Percentiles rank a stretch among this genome's conserved stretches.
Conservation (phyloP, 306 rosid genomes). For the Pterocarpus santalinus region DNA sequence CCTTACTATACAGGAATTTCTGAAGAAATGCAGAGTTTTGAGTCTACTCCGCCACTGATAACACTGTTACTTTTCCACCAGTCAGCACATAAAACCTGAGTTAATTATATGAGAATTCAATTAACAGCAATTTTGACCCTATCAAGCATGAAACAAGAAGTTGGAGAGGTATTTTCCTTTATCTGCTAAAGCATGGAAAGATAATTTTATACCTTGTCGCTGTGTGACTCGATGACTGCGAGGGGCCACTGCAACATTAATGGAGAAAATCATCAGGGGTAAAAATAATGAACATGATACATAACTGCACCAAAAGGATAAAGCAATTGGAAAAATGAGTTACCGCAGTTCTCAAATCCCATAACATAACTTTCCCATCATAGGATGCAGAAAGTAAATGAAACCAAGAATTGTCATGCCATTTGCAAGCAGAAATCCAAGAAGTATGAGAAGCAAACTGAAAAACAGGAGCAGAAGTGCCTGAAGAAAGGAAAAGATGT, state of each 20-base stretch:
- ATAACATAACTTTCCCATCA: constrained; percentile 90
- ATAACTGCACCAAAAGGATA: background rate
- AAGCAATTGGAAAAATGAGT: background rate
- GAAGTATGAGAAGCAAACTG: constrained; percentile 85
- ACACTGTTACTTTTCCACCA: constrained; percentile 90
- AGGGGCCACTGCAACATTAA: constrained; percentile 88
- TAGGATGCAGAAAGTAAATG: constrained; percentile 91
- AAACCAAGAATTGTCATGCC: constrained; percentile 76
- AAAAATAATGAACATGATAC: background rate
- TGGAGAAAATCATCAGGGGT: constrained; percentile 27
- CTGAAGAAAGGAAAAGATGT: constrained; percentile 48
- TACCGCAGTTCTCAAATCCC: constrained; percentile 99
- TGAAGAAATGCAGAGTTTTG: constrained; percentile 81
- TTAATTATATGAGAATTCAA: constrained; percentile 22
- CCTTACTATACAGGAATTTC: constrained; percentile 65
- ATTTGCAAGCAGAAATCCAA: constrained; percentile 89
- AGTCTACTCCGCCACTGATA: constrained; percentile 91
- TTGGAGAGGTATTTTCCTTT: background rate
- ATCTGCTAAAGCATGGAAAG: constrained; percentile 9
- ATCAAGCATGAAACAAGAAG: background rate
- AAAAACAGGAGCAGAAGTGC: constrained; percentile 86
- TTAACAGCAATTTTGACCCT: background rate
- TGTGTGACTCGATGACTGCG: constrained; percentile 72
- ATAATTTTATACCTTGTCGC: constrained; percentile 70
- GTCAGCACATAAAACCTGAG: constrained; percentile 85